Evolutionary conservation across 495 filamentous ascomycete species (phyloP).

Genomic region (Massariosphaeria phaeospora): DNA sequence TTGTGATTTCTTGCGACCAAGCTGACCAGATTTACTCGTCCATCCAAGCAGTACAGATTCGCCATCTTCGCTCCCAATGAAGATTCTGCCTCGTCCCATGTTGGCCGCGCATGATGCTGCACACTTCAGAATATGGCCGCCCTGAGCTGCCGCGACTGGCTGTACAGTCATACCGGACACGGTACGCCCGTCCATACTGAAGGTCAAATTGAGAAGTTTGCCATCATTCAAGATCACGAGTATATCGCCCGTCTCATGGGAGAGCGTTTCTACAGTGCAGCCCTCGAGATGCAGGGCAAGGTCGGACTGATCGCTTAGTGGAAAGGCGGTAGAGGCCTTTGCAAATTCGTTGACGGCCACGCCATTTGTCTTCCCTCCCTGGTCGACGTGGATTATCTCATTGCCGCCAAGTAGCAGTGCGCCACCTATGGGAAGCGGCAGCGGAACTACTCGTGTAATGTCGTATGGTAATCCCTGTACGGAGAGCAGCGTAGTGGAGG

Average conservation of each 20-base stretch:
- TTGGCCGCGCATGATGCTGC: slow-evolving; percentile 63
- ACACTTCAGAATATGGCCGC: slow-evolving; percentile 56
- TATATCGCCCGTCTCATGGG: slow-evolving; percentile 69
- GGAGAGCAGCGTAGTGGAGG: slow-evolving; percentile 87
- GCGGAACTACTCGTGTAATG: slow-evolving; percentile 73
- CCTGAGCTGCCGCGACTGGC: slow-evolving; percentile 53
- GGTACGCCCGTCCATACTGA: slow-evolving; percentile 86
- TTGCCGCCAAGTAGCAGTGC: slow-evolving; percentile 81
- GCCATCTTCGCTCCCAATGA: slow-evolving; percentile 78
- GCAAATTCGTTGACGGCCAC: slow-evolving; percentile 92
- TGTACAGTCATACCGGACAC: slow-evolving; percentile 77
- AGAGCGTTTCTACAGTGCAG: slow-evolving; percentile 72
- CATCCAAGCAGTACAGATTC: slow-evolving; percentile 80
- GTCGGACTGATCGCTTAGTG: slow-evolving; percentile 78
- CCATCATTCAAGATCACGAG: slow-evolving; percentile 79
- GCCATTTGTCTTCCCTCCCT: slow-evolving; percentile 86
- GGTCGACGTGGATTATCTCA: slow-evolving; percentile 91
- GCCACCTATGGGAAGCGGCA: slow-evolving; percentile 83
- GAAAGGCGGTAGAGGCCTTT: slow-evolving; percentile 69
- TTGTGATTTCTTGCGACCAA: slow-evolving; percentile 47
- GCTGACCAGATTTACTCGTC: slow-evolving; percentile 53
- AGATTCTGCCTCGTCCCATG: slow-evolving; percentile 66
- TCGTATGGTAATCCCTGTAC: slow-evolving; percentile 83
- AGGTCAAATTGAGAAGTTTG: slow-evolving; percentile 66
- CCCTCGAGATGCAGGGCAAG: slow-evolving; percentile 74